Evolutionary conservation across 2,329 filamentous ascomycete genomes (phyloP).

Genomic region (Sporothrix mexicana): DNA sequence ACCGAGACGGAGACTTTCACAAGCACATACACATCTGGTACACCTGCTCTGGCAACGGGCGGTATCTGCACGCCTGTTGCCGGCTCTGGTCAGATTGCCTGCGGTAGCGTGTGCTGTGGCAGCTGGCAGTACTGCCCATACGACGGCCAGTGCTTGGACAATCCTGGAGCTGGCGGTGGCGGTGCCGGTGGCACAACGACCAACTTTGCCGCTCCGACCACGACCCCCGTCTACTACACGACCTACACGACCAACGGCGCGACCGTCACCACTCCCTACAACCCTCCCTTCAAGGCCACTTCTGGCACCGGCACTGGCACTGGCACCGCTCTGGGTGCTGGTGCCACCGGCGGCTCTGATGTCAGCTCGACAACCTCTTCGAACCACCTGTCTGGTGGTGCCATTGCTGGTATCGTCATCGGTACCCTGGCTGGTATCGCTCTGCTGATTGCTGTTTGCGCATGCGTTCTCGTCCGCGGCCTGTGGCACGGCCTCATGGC

Average conservation of each 20-base stretch:
- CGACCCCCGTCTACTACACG: constrained; percentile 44
- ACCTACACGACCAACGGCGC: constrained; percentile 48
- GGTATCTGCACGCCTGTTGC: constrained; percentile 55
- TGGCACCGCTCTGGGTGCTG: constrained; percentile 50
- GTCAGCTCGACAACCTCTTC: constrained; percentile 46
- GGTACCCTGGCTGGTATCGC: constrained; percentile 71
- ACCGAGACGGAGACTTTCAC: constrained; percentile 66
- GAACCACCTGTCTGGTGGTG: constrained; percentile 66
- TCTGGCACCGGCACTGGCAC: constrained; percentile 61
- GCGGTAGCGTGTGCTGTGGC: constrained; percentile 73
- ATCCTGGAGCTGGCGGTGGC: constrained; percentile 46
- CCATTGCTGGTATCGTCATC: constrained; percentile 82
- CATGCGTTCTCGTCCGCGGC: constrained; percentile 72
- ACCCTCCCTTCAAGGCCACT: constrained; percentile 57
- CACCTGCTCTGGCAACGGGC: constrained; percentile 49
- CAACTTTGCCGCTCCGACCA: constrained; percentile 46
- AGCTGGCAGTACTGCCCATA: constrained; percentile 70
- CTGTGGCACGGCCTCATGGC: constrained; percentile 65
- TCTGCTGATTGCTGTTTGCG: constrained; percentile 72
- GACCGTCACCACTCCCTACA: constrained; percentile 61
- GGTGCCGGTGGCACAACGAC: constrained; percentile 38
- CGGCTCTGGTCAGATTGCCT: constrained; percentile 63
- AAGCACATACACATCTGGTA: constrained; percentile 61
- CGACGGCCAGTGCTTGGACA: constrained; percentile 62
- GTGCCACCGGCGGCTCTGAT: no score